Evolutionary conservation across 2,329 filamentous ascomycete genomes (phyloP).

Genomic region (Stagonosporopsis cucurbitacearum): DNA sequence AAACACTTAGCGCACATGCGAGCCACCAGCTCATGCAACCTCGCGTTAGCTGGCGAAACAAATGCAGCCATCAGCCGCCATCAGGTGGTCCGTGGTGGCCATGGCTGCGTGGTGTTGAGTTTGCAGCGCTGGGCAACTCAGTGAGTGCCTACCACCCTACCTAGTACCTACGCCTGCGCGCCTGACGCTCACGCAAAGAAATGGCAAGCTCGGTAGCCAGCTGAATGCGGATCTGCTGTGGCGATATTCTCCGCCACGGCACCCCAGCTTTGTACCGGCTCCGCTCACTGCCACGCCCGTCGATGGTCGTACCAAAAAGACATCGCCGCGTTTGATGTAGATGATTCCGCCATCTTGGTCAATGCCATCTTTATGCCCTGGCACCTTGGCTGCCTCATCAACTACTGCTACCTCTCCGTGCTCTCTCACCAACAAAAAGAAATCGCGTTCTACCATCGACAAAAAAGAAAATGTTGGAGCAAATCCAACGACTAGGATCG

Average conservation of each 20-base stretch:
- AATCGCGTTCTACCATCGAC: too few relatives aligned
- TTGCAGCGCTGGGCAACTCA: slow-evolving; percentile 21
- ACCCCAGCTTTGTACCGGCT: neutral
- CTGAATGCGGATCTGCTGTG: neutral
- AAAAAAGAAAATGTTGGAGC: neutral
- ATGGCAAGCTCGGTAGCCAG: slow-evolving; percentile 1
- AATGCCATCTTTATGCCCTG: too few relatives aligned
- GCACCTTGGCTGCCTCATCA: too few relatives aligned
- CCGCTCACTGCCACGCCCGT: neutral
- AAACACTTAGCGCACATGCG: slow-evolving; percentile 15
- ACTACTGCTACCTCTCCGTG: too few relatives aligned
- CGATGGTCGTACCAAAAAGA: neutral
- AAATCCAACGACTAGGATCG: slow-evolving; percentile 23
- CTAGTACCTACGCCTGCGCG: neutral
- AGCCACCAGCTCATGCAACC: slow-evolving; percentile 28
- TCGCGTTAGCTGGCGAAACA: slow-evolving; percentile 26
- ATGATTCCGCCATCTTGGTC: neutral
- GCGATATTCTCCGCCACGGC: neutral
- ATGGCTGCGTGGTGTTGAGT: slow-evolving; percentile 43
- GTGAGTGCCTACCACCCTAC: too few relatives aligned
- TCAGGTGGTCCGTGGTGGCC: slow-evolving; percentile 28
- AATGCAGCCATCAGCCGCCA: slow-evolving; percentile 27
- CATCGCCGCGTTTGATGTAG: neutral
- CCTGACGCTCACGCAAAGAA: slow-evolving; percentile 1
- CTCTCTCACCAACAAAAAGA: too few relatives aligned